A percentile compares a stretch with the other conserved stretches of the same genome.
Conservation (phyloP, 148 eudicot genomes). For the Persicaria maculosa region DNA sequence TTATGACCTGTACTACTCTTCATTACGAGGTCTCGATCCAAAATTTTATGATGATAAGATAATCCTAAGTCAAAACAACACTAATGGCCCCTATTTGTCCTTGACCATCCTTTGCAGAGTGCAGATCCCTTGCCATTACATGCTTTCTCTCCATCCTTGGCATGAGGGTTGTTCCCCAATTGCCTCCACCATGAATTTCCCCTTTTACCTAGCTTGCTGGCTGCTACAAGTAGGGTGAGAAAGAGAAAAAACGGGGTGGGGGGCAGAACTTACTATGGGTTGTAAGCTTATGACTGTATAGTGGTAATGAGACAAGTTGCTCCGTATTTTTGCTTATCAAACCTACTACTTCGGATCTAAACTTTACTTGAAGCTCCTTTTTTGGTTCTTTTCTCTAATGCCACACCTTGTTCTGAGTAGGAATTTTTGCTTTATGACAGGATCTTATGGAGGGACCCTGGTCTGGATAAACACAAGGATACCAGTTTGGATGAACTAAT, state of each 20-base stretch:
- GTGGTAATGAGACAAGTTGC: background rate
- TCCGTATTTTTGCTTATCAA: background rate
- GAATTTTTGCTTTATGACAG: slow-evolving; percentile 23
- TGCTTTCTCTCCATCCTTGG: background rate
- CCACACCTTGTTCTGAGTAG: background rate
- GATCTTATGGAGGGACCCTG: slow-evolving; percentile 61
- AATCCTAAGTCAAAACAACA: background rate
- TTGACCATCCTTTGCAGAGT: background rate
- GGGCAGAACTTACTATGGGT: background rate
- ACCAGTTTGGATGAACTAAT: slow-evolving; percentile 13
- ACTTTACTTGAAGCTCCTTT: too few relatives aligned
- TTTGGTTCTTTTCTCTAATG: background rate
- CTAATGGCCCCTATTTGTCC: background rate
- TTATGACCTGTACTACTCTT: background rate
- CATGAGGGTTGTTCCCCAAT: background rate
- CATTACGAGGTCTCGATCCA: background rate
- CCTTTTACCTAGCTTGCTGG: background rate
- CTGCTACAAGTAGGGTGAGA: background rate
- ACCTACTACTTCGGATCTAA: background rate
- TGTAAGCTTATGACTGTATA: background rate
- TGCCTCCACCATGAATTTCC: background rate
- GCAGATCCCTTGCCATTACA: background rate
- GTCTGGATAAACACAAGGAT: slow-evolving; percentile 34
- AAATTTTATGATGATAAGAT: background rate
- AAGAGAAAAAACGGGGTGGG: background rate